phyloP scores from a whole-genome alignment of 2,329 filamentous ascomycete species.

The Thyridium curvatum region DNA sequence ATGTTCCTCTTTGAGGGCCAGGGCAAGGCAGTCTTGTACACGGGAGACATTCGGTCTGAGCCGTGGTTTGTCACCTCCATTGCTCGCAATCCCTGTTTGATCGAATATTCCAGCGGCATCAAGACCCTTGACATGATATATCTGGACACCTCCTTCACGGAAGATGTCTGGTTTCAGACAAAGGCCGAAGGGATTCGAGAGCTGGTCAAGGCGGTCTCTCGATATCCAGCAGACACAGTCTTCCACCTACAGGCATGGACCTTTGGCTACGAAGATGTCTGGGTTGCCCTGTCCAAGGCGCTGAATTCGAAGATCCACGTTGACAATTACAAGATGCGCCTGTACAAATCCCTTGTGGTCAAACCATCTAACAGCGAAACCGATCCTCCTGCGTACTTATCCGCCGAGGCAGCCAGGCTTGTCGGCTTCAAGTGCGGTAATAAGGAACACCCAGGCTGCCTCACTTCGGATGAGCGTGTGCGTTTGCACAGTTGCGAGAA shows the following conservation, averaged over 20 bases:
- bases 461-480: constrained; percentile 57
- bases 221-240: constrained; percentile 65
- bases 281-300: constrained; percentile 70
- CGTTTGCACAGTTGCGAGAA: constrained; percentile 84
- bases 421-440: constrained; percentile 74
- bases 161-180: constrained; percentile 41
- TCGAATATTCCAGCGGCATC: constrained; percentile 65
- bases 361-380: constrained; percentile 13
- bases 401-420: constrained; percentile 59
- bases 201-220: constrained; percentile 59
- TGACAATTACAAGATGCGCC: constrained; percentile 68
- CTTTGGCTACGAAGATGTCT: constrained; percentile 89
- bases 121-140: constrained; percentile 76
- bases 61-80: constrained; percentile 78
- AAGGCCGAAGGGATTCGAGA: constrained; percentile 73
- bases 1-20: constrained; percentile 86
- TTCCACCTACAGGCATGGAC: constrained; percentile 91
- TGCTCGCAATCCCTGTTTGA: constrained; percentile 61
- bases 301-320: constrained; percentile 73
- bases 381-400: constrained; percentile 12
- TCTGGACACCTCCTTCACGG: constrained; percentile 74
- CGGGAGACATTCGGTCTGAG: constrained; percentile 82
- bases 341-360: constrained; percentile 61
- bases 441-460: constrained; percentile 58
- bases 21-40: constrained; percentile 73